Evolutionary conservation across 805 yeast species (phyloP), one percentile per base, ranked within the genome.

Genomic region (Hanseniaspora occidentalis): DNA sequence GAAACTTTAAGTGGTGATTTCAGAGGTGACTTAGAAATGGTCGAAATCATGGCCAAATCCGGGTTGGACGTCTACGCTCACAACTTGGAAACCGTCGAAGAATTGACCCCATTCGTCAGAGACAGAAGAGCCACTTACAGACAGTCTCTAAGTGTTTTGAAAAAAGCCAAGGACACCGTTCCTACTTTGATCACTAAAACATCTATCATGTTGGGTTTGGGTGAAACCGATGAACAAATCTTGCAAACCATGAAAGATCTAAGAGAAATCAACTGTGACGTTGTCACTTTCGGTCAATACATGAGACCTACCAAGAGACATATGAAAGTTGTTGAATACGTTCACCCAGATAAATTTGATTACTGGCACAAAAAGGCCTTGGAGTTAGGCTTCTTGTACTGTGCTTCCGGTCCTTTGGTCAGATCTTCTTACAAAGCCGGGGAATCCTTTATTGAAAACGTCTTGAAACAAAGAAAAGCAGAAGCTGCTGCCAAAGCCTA

Each of bases 251-350:
- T 92, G 52, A 68, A 61, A 46, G 94, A 84, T 57, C 66, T 94
- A 49, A 73, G 97, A 47, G 75, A 64, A 16, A 72, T 79, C 35
- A 65, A 71, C 7, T 92, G 94, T 59, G 97, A 92, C 55, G 95
- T 92, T 38, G 96, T 92, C 14, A 92, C 99, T 0, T 92, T 92
- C 62, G 99, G 99, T 27, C 99, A 92, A 64, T 92, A 92, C 61
- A 92, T 92, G 96, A 74, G 98, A 58, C 99, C 99, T 35, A 92
- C 99, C 2, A 92, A 84, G 63, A 78, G 98, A 56, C 99, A 92
- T 61, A 86, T 92, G 94, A 88, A 88, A 65, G 99, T 92, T 34
- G 96, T 84, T 9, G 96, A 89, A 50, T 92, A 92, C 53, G 75
- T 92, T 16, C 81, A 77, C 20, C 99, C 99, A 2, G 96, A 84